These are phyloP conservation scores for Mycena citricolor DNA, from an alignment of 1,284 basidiomycete genomes.

Conservation along the genomic window DNA sequence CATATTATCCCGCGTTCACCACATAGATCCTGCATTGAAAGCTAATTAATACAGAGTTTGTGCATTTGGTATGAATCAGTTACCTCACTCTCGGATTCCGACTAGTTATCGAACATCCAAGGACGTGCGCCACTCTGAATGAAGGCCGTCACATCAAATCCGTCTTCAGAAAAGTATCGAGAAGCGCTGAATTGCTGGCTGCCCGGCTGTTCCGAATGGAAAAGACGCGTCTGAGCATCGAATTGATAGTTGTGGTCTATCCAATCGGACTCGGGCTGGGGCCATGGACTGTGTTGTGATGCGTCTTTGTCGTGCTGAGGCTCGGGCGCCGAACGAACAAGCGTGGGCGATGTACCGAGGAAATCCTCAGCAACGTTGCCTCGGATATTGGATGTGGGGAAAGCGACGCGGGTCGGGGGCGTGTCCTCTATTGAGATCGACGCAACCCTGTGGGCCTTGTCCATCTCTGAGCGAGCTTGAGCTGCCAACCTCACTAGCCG, in stretches of 20 bases:
- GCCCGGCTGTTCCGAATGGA: constrained; percentile 11
- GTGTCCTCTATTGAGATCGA: background rate
- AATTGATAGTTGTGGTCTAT: background rate
- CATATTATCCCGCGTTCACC: too few relatives aligned
- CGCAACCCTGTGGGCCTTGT: constrained; percentile 12
- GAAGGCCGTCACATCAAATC: constrained; percentile 25
- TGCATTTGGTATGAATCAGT: too few relatives aligned
- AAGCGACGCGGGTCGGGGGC: constrained; percentile 3
- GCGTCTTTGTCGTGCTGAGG: constrained; percentile 2
- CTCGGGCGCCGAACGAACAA: constrained; percentile 22
- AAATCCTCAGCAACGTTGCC: constrained; percentile 25
- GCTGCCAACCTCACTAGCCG: constrained; percentile 20
- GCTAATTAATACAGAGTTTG: too few relatives aligned
- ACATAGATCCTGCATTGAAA: too few relatives aligned
- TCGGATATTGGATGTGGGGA: constrained; percentile 24
- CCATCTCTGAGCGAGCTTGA: constrained; percentile 23
- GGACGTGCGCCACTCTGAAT: constrained; percentile 27
- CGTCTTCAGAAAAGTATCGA: constrained; percentile 15
- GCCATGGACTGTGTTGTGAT: background rate
- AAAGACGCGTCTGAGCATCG: background rate
- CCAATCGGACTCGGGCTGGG: background rate
- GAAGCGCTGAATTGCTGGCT: constrained; percentile 9
- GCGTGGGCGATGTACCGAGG: constrained; percentile 26
- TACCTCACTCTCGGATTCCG: constrained; percentile 9
- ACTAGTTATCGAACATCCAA: constrained; percentile 23